Conservation (phyloP, 2,329 filamentous ascomycete genomes). For the Colletotrichum tropicicola region DNA sequence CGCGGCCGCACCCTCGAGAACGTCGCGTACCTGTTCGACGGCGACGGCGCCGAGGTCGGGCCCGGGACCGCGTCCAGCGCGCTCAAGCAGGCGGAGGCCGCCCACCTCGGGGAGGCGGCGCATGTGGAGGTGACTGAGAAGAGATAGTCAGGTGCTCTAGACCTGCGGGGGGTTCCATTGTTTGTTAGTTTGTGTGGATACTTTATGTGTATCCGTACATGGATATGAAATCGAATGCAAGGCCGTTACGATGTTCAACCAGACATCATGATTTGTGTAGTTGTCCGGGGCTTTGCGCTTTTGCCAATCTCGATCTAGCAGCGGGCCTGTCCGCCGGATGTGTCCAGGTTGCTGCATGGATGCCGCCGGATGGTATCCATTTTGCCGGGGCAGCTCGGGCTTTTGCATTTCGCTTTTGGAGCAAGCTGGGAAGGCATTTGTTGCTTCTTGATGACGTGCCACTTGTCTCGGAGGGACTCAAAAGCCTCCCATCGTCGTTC, state of each 20-base stretch:
- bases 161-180: neutral
- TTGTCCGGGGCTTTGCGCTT: neutral
- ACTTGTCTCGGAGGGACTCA: too few species aligned
- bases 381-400: neutral
- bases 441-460: too few species aligned
- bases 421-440: too few species aligned
- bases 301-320: neutral
- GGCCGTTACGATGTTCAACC: too few species aligned
- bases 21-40: neutral
- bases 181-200: neutral
- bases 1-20: slow-evolving; percentile 30
- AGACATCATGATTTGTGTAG: neutral
- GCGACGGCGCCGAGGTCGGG: neutral
- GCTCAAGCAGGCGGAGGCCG: neutral
- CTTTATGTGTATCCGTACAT: neutral
- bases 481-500: too few species aligned
- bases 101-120: neutral
- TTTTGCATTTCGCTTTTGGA: too few species aligned
- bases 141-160: neutral
- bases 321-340: neutral
- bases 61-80: neutral
- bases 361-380: neutral
- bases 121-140: slow-evolving; percentile 3
- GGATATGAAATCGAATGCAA: neutral
- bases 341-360: neutral